Base-by-base conservation (phyloP, 805 yeast genomes). In the Candida gorgasii region DNA sequence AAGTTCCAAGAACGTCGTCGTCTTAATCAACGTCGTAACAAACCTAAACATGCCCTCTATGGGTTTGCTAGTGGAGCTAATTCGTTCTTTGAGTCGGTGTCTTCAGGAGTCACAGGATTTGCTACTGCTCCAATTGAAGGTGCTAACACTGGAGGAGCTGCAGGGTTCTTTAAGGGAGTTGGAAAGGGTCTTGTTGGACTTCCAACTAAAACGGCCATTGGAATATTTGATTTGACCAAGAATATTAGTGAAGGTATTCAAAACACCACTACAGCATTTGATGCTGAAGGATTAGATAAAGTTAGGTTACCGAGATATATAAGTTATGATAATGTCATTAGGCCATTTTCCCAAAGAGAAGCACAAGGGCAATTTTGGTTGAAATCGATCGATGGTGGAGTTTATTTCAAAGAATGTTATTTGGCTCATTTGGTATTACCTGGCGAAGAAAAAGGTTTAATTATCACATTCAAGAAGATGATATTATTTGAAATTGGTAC, bases 161-260 rank as follows among this genome's bases (percentile, higher is more conserved):
- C 82, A 3, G 99, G 99, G 0, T 92, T 93, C 60, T 80, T 93
- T 66, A 88, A 83, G 58, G 99, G 99, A 1, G 58, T 93, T 3
- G 99, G 99, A 3, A 86, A 84, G 55, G 99, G 99, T 9, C 57
- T 95, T n/a, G 79, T 93, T 43, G 99, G 99, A 0, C 66, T 95
- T 22, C 99, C 99, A 0, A 90, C 99, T 0, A 93, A 93, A 68
- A 88, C 98, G 0, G 96, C 97, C 0, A 89, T 92, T 52, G 99
- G 99, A 9, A 60, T 93, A 17, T 83, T 93, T 51, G 99, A 93
- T 59, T 72, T 95, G 48, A 96, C 98, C 0, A 85, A 86, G 41
- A 92, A 88, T 61, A 82, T 93, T 27, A 83, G 96, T 65, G 97
- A 90, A 59, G 98, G 98, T 19, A 89, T 95, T 37, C 76, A 90